phyloP scores from a whole-genome alignment of 2,329 filamentous ascomycete species.

The Didymella pomorum region DNA sequence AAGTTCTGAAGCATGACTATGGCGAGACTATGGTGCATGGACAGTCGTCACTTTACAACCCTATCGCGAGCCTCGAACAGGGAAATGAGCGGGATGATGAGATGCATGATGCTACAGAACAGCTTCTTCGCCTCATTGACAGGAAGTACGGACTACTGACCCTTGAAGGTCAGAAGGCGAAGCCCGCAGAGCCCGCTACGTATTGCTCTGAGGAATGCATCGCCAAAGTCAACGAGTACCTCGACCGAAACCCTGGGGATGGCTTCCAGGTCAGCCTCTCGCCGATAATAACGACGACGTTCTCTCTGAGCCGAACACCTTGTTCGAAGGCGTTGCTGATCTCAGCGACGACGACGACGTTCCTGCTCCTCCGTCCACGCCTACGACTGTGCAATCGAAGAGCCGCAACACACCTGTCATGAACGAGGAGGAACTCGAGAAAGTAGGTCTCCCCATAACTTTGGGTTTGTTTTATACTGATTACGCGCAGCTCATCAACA shows the following conservation, averaged over 20 bases:
- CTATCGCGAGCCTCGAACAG: neutral
- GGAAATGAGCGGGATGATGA: neutral
- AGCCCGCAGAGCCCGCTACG: neutral
- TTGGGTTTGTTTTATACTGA: neutral
- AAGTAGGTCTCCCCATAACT: neutral
- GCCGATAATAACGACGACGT: neutral
- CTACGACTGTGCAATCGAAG: neutral
- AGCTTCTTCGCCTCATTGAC: neutral
- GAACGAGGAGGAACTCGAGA: neutral
- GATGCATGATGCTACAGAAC: neutral
- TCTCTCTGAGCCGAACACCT: neutral
- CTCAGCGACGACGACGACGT: neutral
- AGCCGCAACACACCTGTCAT: neutral
- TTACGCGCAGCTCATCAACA: neutral
- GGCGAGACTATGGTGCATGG: slow-evolving; percentile 10
- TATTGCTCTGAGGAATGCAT: neutral
- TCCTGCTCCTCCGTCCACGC: neutral
- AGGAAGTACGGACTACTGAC: neutral
- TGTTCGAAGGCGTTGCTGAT: neutral
- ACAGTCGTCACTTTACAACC: neutral
- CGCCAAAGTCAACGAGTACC: neutral
- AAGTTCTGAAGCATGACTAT: slow-evolving; percentile 1
- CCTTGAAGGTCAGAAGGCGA: neutral
- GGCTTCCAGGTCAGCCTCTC: neutral
- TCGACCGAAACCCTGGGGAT: neutral